Conservation (phyloP, 2,329 filamentous ascomycete genomes). For the Trichoderma arundinaceum region DNA sequence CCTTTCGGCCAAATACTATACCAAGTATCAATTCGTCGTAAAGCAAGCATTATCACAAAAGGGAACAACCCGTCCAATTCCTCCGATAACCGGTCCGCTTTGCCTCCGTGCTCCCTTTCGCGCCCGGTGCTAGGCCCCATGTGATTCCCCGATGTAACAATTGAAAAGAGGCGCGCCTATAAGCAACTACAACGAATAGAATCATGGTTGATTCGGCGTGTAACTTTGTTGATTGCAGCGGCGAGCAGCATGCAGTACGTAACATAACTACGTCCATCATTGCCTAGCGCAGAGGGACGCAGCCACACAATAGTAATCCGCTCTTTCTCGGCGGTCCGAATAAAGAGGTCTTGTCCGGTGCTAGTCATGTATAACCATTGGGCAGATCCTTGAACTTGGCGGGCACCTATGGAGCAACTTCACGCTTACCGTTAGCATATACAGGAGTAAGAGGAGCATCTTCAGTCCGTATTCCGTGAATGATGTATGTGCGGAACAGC, state of each 20-base stretch:
- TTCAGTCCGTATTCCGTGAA: too few relatives aligned
- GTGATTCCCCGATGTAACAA: conserved; percentile 1
- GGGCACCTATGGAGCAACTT: too few relatives aligned
- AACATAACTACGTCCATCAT: too few relatives aligned
- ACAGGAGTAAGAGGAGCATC: too few relatives aligned
- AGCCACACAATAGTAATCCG: not conserved
- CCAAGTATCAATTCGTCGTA: not conserved
- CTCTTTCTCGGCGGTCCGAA: too few relatives aligned
- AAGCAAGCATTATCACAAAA: not conserved
- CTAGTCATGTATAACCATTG: not conserved
- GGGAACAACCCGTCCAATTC: not conserved
- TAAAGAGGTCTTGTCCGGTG: too few relatives aligned
- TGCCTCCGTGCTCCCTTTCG: not conserved
- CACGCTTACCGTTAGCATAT: too few relatives aligned
- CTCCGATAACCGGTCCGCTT: conserved; percentile 17
- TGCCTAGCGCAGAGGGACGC: too few relatives aligned
- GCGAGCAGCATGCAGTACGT: too few relatives aligned
- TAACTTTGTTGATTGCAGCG: not conserved
- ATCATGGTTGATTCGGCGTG: too few relatives aligned
- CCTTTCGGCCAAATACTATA: not conserved
- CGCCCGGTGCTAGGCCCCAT: not conserved
- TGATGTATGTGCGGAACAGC: not conserved
- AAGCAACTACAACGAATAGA: not conserved
- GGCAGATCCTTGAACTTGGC: too few relatives aligned
- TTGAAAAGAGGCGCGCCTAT: not conserved